Conservation (phyloP, 2,329 filamentous ascomycete genomes). For the Colletotrichum cordylinicola region DNA sequence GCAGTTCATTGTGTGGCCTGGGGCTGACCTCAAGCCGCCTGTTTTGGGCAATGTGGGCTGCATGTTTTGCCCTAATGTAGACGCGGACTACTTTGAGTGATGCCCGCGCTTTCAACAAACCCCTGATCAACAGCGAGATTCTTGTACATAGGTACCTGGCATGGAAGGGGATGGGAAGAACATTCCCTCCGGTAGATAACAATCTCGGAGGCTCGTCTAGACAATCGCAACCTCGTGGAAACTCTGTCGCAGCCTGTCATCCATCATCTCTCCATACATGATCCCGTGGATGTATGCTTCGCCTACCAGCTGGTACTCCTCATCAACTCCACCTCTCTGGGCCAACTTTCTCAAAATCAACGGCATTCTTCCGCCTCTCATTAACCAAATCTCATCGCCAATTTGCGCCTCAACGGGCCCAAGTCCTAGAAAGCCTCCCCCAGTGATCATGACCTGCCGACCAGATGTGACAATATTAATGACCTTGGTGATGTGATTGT, state of each 20-base stretch:
- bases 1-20: background rate
- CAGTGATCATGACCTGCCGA: background rate
- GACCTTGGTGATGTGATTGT: background rate
- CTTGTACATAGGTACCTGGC: background rate
- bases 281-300: slow-evolving; percentile 2
- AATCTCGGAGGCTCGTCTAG: background rate
- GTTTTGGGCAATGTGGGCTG: background rate
- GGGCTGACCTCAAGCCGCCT: background rate
- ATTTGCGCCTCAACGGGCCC: background rate
- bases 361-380: background rate
- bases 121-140: background rate
- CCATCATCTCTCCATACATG: slow-evolving; percentile 1
- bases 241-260: background rate
- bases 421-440: background rate
- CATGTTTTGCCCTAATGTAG: background rate
- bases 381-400: slow-evolving; percentile 4
- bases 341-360: background rate
- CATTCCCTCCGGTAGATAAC: background rate
- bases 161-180: background rate
- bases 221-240: background rate
- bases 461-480: background rate
- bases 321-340: background rate
- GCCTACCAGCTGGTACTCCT: background rate
- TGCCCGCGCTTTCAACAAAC: background rate
- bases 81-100: background rate